Evolutionary conservation across 1,284 basidiomycete species (phyloP).

Genomic region (Microbotryum violaceum): DNA sequence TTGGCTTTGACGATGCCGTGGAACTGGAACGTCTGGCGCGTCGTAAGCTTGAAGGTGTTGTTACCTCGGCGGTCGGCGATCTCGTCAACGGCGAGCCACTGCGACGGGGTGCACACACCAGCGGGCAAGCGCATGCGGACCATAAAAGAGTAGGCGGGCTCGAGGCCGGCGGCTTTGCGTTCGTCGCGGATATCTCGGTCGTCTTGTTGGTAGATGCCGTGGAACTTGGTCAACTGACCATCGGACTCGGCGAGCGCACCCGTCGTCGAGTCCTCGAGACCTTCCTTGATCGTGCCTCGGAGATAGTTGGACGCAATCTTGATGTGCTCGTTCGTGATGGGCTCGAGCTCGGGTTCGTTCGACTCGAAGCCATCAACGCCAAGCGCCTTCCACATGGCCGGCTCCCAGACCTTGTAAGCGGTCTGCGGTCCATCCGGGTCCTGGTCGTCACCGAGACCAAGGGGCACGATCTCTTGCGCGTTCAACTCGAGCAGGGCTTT

Average conservation of each 20-base stretch:
- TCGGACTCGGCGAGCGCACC: constrained; percentile 85
- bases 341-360: constrained; percentile 85
- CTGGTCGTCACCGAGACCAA: constrained; percentile 93
- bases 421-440: constrained; percentile 94
- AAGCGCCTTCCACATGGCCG: constrained; percentile 83
- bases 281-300: constrained; percentile 86
- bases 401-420: constrained; percentile 93
- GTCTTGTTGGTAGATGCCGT: constrained; percentile 54
- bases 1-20: constrained; percentile 97
- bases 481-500: constrained; percentile 62
- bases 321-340: constrained; percentile 99
- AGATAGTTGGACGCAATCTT: constrained; percentile 94
- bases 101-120: constrained; percentile 81
- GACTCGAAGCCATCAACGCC: constrained; percentile 88
- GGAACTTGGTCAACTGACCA: constrained; percentile 96
- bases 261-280: constrained; percentile 75
- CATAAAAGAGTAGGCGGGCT: constrained; percentile 98
- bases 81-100: constrained; percentile 93
- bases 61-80: constrained; percentile 94
- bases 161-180: constrained; percentile 81
- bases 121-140: constrained; percentile 94
- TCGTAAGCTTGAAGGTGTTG: constrained; percentile 94
- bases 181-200: constrained; percentile 98
- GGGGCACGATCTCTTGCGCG: constrained; percentile 56
- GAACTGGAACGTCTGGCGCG: constrained; percentile 98